Base-by-base conservation (phyloP, 2,329 filamentous ascomycete genomes). In the Knufia fluminis region DNA sequence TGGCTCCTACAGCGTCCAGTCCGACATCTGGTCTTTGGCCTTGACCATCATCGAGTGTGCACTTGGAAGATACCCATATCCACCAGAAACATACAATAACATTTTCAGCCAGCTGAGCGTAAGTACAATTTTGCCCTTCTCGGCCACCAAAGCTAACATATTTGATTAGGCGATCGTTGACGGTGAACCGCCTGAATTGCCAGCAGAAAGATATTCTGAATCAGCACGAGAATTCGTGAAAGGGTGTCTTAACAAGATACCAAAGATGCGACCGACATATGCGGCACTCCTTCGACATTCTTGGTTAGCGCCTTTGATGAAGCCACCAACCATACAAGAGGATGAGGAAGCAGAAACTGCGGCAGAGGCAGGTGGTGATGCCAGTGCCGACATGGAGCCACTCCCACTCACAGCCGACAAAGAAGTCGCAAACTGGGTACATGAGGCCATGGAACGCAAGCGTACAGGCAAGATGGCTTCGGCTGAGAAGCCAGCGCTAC, bases 31-130 rank as follows among this genome's bases (percentile, higher is more conserved):
- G 92, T 95, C 88, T 66, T 69, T 98, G 58, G 92, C 92, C 14
- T 68, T 98, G 63, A 94, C 88, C 23, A 85, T 98, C 56, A 94
- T 98, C 59, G 92, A 98, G 68, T 97, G 91, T 66, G 91, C 91
- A 20, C 81, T 94, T 74, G 92, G 92, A 40, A 79, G 83, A 59
- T 98, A 98, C 66, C 92, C 92, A 1, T 98, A 98, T 61, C 91
- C 92, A 3, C 91, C 92, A 0, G 92, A 98, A 66, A 92, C 94
- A 1, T 97, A 94, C 57, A 92, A 91, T 65, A 97, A 95, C 62
- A 98, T 98, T 58, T 97, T 98, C 73, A 94, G 88, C 61, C 92
- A 98, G 65, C 74, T 98, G 28, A 94, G 85, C 61, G 92, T 97
- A 76, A 82, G 90, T 81, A 20, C 38, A 38, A 9, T 12, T 42